A percentile compares a stretch with the other conserved stretches of the same genome.
These are phyloP conservation scores for Pharus latifolius DNA, from an alignment of 176 grass and related monocot species.

Conservation along the genomic window DNA sequence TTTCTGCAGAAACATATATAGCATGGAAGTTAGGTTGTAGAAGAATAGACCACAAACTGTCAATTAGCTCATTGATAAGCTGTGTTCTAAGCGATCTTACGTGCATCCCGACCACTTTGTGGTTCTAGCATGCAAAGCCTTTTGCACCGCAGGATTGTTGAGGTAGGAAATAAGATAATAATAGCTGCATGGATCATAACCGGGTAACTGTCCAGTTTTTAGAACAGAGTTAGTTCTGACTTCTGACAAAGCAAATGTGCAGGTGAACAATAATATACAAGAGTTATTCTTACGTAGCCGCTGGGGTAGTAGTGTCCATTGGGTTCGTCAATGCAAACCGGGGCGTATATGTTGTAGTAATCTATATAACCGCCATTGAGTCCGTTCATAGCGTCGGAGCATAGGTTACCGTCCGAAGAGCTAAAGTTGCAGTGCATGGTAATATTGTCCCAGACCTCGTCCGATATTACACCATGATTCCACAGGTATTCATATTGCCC, in stretches of 20 bases:
- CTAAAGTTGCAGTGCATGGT: conserved; percentile 24
- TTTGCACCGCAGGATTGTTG: conserved; percentile 24
- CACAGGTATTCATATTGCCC: conserved; percentile 13
- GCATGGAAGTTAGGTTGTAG: too few species aligned
- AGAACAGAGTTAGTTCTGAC: not conserved
- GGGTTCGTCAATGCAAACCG: not conserved
- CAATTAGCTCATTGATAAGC: not conserved
- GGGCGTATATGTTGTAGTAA: conserved; percentile 24
- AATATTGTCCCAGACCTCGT: conserved; percentile 14
- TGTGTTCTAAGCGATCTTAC: not conserved
- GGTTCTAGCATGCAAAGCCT: conserved; percentile 14
- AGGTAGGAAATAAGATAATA: conserved; percentile 13
- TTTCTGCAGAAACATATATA: not conserved
- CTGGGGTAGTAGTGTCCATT: not conserved
- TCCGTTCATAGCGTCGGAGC: not conserved
- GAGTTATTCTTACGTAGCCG: not conserved
- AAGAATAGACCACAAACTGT: not conserved
- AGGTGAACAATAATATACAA: not conserved
- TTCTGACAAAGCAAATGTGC: not conserved
- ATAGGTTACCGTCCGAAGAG: not conserved
- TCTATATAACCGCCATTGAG: not conserved
- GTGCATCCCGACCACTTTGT: conserved; percentile 18
- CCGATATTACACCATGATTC: conserved; percentile 31
- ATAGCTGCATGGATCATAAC: conserved; percentile 21
- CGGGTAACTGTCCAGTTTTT: not conserved